A percentile compares a stretch with the other conserved stretches of the same genome.
Evolutionary conservation across 164 flowering plant species (phyloP).

Genomic region (Euptelea pleiosperma): DNA sequence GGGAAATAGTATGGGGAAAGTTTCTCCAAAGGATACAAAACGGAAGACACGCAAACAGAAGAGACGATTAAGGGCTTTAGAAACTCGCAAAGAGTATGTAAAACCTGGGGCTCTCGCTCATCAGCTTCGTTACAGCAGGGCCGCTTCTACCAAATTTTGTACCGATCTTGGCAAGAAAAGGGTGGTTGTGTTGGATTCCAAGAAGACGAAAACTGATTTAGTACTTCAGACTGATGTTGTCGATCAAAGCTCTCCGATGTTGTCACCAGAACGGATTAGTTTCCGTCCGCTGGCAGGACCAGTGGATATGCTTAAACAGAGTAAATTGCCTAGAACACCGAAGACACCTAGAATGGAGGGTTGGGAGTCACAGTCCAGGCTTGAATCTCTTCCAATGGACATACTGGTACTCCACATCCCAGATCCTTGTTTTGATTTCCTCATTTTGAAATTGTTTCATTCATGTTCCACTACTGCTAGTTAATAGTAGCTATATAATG

Average conservation of each 20-base stretch:
- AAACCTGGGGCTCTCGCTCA: constrained; percentile 83
- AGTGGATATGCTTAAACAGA: constrained; percentile 30
- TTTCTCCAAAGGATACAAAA: constrained; percentile 42
- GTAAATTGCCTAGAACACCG: constrained; percentile 53
- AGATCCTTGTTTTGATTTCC: neutral
- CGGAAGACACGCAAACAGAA: constrained; percentile 37
- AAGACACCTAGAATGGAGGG: constrained; percentile 51
- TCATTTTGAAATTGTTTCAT: too few species aligned
- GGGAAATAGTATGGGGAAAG: constrained; percentile 53
- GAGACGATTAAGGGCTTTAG: constrained; percentile 30
- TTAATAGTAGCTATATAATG: neutral
- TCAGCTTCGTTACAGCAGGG: constrained; percentile 56
- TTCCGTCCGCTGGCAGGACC: constrained; percentile 18
- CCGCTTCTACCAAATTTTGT: constrained; percentile 46
- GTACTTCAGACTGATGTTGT: constrained; percentile 19
- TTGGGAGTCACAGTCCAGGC: constrained; percentile 64
- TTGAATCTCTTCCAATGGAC: constrained; percentile 92
- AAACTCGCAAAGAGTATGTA: constrained; percentile 50
- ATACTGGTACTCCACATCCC: constrained; percentile 59
- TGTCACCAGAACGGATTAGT: constrained; percentile 45
- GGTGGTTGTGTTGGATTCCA: constrained; percentile 42
- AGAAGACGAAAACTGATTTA: constrained; percentile 30
- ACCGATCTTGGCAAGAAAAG: constrained; percentile 80
- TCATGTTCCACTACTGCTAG: neutral
- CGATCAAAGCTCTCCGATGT: constrained; percentile 34